Evolutionary conservation across 2,329 filamentous ascomycete genomes (phyloP).

Genomic region (Leptosphaerulina australis): DNA sequence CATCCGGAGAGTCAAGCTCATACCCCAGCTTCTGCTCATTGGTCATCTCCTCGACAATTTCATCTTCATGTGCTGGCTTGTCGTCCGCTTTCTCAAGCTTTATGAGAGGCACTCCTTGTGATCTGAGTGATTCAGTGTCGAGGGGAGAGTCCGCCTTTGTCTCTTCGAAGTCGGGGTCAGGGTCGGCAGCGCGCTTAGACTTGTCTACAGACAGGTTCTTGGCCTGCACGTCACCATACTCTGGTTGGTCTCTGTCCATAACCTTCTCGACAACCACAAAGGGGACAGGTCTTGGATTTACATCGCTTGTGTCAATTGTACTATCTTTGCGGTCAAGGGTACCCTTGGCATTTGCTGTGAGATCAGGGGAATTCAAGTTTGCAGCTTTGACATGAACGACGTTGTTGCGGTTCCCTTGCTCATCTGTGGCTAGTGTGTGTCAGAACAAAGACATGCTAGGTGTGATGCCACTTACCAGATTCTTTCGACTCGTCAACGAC

Average conservation of each 20-base stretch:
- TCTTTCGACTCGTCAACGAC: conserved; percentile 67
- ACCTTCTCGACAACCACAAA: conserved; percentile 34
- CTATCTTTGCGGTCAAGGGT: conserved; percentile 29
- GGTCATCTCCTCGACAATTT: conserved; percentile 45
- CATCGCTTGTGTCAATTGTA: conserved; percentile 13
- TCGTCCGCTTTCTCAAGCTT: conserved; percentile 47
- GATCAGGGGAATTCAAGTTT: neutral
- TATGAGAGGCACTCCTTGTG: conserved; percentile 31
- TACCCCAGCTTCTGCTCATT: conserved; percentile 44
- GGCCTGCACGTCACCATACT: conserved; percentile 24
- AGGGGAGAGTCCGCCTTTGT: conserved; percentile 21
- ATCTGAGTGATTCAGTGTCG: conserved; percentile 14
- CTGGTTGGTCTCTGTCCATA: conserved; percentile 24
- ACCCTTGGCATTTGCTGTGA: conserved; percentile 2
- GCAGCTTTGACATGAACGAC: conserved; percentile 48
- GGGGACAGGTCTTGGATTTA: conserved; percentile 24
- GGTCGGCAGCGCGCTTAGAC: conserved; percentile 31
- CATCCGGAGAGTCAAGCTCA: conserved; percentile 29
- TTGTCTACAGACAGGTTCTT: conserved; percentile 20
- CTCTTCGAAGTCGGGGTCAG: conserved; percentile 30
- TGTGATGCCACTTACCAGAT: conserved; percentile 58
- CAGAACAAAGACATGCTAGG: conserved; percentile 4
- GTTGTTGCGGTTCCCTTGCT: conserved; percentile 62
- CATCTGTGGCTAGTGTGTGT: conserved; percentile 55
- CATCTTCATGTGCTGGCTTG: conserved; percentile 44